Conservation (phyloP, 306 rosid genomes). For the Abrus pulchellus region DNA sequence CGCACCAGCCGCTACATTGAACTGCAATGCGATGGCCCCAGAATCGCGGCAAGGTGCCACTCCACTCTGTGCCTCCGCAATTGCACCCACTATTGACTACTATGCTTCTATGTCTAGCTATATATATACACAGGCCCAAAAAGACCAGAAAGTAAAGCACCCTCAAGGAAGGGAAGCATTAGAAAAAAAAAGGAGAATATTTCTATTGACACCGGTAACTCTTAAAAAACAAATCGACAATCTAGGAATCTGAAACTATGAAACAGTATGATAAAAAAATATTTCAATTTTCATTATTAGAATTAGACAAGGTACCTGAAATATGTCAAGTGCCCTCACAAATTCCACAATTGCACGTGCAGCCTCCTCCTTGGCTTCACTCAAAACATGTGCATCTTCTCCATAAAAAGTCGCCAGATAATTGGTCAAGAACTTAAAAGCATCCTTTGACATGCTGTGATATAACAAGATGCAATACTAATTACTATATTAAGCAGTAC, state of each 20-base stretch:
- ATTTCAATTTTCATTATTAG: slow-evolving; percentile 28
- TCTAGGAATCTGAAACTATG: background rate
- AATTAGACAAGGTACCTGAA: slow-evolving; percentile 68
- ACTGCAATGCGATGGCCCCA: no score
- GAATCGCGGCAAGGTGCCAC: no score
- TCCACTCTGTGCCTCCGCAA: no score
- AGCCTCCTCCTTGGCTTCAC: slow-evolving; percentile 94
- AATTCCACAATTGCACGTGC: slow-evolving; percentile 83
- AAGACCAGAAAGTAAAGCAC: slow-evolving; percentile 21
- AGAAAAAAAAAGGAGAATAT: background rate
- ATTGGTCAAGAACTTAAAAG: slow-evolving; percentile 78
- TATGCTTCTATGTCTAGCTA: background rate
- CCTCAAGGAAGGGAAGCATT: background rate
- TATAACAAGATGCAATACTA: slow-evolving; percentile 32
- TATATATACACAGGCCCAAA: background rate
- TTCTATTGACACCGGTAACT: background rate
- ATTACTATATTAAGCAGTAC: slow-evolving; percentile 3
- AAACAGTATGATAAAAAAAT: background rate
- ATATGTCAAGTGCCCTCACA: slow-evolving; percentile 83
- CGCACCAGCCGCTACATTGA: no score
- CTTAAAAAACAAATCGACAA: background rate
- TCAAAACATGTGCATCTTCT: slow-evolving; percentile 73
- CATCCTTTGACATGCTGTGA: slow-evolving; percentile 81
- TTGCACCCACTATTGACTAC: no score
- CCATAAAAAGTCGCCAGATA: slow-evolving; percentile 81